Evolutionary conservation across 2,329 filamentous ascomycete species (phyloP).

Genomic region (Fusarium sp.): DNA sequence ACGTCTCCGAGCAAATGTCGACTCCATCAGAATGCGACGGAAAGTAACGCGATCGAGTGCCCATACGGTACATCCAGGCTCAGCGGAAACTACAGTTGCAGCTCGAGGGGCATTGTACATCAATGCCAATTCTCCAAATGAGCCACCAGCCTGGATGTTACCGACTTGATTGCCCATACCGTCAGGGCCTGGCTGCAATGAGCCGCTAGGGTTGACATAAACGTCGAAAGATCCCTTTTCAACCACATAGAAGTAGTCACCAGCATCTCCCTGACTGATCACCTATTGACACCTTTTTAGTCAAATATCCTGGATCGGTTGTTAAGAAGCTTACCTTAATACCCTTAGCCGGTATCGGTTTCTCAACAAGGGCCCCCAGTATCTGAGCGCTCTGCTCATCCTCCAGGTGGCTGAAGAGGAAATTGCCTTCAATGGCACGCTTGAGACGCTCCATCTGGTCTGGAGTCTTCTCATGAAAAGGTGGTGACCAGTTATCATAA

Average conservation of each 20-base stretch:
- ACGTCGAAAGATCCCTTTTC: conserved; percentile 92
- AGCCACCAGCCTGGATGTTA: conserved; percentile 86
- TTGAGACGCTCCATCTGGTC: conserved; percentile 86
- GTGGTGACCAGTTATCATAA: conserved; percentile 91
- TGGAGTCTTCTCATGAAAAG: conserved; percentile 81
- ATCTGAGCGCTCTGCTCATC: conserved; percentile 92
- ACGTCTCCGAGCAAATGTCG: conserved; percentile 91
- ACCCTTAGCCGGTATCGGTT: conserved; percentile 91
- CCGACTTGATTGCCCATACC: conserved; percentile 87
- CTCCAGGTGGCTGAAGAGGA: conserved; percentile 92
- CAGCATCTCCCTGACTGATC: conserved; percentile 93
- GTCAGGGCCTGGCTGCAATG: conserved; percentile 80
- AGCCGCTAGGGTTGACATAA: conserved; percentile 83
- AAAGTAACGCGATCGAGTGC: conserved; percentile 95
- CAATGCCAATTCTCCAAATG: conserved; percentile 94
- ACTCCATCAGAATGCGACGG: conserved; percentile 97
- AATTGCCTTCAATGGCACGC: conserved; percentile 86
- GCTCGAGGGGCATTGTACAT: conserved; percentile 99
- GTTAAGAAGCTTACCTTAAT: conserved; percentile 66
- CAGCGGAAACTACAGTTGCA: conserved; percentile 88
- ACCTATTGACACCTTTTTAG: conserved; percentile 68
- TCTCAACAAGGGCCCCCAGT: conserved; percentile 90
- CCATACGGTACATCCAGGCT: conserved; percentile 85
- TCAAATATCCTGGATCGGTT: not conserved
- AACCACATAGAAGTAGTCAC: conserved; percentile 98